These are phyloP conservation scores for Byssoonygena ceratinophila DNA, from an alignment of 2,329 filamentous ascomycete species.

Conservation along the genomic window DNA sequence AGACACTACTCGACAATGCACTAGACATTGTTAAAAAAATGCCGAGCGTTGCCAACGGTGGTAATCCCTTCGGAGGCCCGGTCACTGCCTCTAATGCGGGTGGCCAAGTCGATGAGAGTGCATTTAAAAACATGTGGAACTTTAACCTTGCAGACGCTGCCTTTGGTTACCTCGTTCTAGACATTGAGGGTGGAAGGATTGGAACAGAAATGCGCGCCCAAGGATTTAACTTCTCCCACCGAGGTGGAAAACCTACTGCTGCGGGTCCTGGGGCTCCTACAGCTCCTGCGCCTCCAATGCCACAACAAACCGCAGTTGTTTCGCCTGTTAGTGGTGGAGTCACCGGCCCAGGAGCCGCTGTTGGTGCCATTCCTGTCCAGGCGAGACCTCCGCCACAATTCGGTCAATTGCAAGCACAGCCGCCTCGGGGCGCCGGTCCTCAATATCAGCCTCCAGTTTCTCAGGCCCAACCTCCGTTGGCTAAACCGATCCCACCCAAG, in stretches of 20 bases:
- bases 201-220: conserved; percentile 98
- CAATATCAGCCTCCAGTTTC: conserved; percentile 26
- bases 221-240: conserved; percentile 97
- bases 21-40: conserved; percentile 95
- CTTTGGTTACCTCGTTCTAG: conserved; percentile 89
- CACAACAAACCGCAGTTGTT: conserved; percentile 9
- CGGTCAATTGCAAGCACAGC: conserved; percentile 32
- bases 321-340: conserved; percentile 20
- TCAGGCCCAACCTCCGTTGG: conserved; percentile 25
- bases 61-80: conserved; percentile 90
- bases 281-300: conserved; percentile 20
- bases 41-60: conserved; percentile 86
- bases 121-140: conserved; percentile 99
- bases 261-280: conserved; percentile 29
- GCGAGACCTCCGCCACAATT: conserved; percentile 29
- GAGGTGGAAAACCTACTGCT: conserved; percentile 63
- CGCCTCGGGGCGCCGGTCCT: conserved; percentile 22
- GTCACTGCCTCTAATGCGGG: conserved; percentile 58
- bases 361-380: conserved; percentile 29
- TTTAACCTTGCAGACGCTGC: conserved; percentile 97
- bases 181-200: conserved; percentile 90
- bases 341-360: conserved; percentile 14
- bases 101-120: conserved; percentile 92
- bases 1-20: conserved; percentile 81
- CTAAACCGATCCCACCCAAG: conserved; percentile 22